Evolutionary conservation across 495 filamentous ascomycete genomes (phyloP).

Genomic region (Astrothelium subdiscretum): DNA sequence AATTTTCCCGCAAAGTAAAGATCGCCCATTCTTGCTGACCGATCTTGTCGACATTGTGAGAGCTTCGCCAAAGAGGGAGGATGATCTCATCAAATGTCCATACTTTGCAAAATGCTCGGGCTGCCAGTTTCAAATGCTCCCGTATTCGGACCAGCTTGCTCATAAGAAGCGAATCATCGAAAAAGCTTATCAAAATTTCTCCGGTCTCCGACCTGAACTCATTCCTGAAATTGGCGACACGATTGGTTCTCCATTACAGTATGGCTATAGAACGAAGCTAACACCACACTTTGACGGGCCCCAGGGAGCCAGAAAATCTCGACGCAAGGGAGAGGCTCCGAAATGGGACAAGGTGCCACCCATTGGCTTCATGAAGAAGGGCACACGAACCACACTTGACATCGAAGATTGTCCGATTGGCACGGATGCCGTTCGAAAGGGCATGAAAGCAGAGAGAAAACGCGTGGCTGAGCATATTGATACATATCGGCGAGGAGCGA

Average conservation of each 20-base stretch:
- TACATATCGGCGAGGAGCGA: constrained; percentile 71
- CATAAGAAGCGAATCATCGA: constrained; percentile 80
- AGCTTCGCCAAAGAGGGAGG: constrained; percentile 65
- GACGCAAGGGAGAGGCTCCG: constrained; percentile 31
- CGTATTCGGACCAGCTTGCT: constrained; percentile 72
- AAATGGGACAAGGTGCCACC: constrained; percentile 48
- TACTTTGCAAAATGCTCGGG: constrained; percentile 85
- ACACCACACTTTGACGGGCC: constrained; percentile 89
- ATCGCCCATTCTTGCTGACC: constrained; percentile 53
- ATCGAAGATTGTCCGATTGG: constrained; percentile 97
- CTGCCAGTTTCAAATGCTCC: constrained; percentile 95
- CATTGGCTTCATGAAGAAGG: constrained; percentile 86
- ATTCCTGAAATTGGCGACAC: constrained; percentile 72
- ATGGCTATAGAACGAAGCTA: constrained; percentile 89
- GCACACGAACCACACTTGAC: constrained; percentile 59
- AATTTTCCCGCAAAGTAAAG: constrained; percentile 54
- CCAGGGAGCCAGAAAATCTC: constrained; percentile 32
- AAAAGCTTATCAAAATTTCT: constrained; percentile 88
- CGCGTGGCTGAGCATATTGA: constrained; percentile 56
- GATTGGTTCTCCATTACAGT: constrained; percentile 79
- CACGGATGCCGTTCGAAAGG: constrained; percentile 67
- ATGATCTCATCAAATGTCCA: constrained; percentile 60
- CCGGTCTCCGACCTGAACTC: constrained; percentile 58
- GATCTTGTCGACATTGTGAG: constrained; percentile 70
- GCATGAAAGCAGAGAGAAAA: constrained; percentile 61